Percentiles rank a stretch among this genome's conserved stretches.
These are phyloP conservation scores for Monilinia vaccinii-corymbosi DNA, from an alignment of 2,329 filamentous ascomycete species.

Conservation along the genomic window DNA sequence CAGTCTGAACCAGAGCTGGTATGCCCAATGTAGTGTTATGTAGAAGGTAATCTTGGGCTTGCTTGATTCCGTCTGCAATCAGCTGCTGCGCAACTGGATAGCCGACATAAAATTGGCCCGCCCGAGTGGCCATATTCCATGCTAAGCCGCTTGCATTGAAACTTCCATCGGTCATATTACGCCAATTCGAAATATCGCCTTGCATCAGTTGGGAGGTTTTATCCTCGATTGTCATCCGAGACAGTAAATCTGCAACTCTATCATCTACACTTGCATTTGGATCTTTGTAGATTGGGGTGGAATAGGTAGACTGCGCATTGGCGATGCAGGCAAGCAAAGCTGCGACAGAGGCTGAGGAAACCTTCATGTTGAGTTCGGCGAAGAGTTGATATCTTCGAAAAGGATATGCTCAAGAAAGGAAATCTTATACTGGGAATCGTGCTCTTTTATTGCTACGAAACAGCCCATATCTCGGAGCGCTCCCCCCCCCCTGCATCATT, in stretches of 20 bases:
- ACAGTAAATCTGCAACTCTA: conserved; percentile 57
- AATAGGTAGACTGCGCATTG: background rate
- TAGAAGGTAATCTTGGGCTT: conserved; percentile 59
- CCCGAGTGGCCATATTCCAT: conserved; percentile 45
- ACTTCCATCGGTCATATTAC: conserved; percentile 56
- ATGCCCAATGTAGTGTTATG: conserved; percentile 61
- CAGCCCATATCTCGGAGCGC: conserved; percentile 2
- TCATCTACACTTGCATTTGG: conserved; percentile 51
- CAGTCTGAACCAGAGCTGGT: conserved; percentile 63
- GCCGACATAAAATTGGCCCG: conserved; percentile 62
- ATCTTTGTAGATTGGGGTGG: conserved; percentile 50
- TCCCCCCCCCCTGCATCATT: conserved; percentile 3
- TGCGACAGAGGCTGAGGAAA: background rate
- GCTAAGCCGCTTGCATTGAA: conserved; percentile 60
- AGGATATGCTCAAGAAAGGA: background rate
- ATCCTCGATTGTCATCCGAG: conserved; percentile 65
- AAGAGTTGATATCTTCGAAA: background rate
- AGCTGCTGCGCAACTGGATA: conserved; percentile 55
- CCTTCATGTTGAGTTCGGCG: conserved; percentile 2
- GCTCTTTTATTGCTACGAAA: background rate
- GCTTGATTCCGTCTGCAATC: conserved; percentile 52
- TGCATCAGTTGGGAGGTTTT: conserved; percentile 63
- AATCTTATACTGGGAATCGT: background rate
- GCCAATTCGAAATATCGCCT: conserved; percentile 65
- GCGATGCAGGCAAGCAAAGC: conserved; percentile 5